Evolutionary conservation across 2,329 filamentous ascomycete species (phyloP), one percentile per base, ranked within the genome.

Genomic region (Phialophora tarda): DNA sequence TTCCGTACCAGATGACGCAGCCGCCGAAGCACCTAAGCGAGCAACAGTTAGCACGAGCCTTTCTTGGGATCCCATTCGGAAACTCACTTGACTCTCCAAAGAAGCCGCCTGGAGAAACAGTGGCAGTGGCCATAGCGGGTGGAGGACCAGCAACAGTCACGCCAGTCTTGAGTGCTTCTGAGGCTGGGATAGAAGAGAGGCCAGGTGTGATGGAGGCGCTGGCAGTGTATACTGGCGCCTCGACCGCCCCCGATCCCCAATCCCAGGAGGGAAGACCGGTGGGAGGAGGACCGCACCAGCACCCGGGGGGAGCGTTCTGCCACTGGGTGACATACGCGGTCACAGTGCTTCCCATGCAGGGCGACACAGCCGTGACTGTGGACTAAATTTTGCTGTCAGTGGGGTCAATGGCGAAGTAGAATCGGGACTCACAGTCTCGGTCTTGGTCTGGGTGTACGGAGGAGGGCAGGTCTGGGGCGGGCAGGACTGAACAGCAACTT

Each of bases 171-270:
- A 71, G 56, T 2, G 71, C 71, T n/a, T 69, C 62, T 10, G 69
- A 53, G 11, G 66, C 66, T 21, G 71, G 71, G 26, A 72, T 71
- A 12, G 69, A 71, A 10, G 69, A 70, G 8, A 69, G 62, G 38
- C 71, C 71, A 23, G 62, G 67, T 14, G 38, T 63, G n/a, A 71
- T 62, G n/a, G 67, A 67, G 8, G 60, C 62, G 14, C 60, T 60
- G 50, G 44, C 24, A n/a, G 63, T 68, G 47, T 61, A 59, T 24
- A 65, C 24, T 10, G 65, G 65, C 30, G 68, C 68, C 24, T 58
- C 47, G 41, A 65, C 68, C 41, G 61, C 51, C 3, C 38, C 24
- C 41, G 14, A 57, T 44, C 54, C 32, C 21, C 30, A 44, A 2
- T 34, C 56, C 50, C 11, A 26, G 23, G 61, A 32, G 17, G 62